Evolutionary conservation across 306 rosid species (phyloP).

Genomic region (Sicyos baderoa): DNA sequence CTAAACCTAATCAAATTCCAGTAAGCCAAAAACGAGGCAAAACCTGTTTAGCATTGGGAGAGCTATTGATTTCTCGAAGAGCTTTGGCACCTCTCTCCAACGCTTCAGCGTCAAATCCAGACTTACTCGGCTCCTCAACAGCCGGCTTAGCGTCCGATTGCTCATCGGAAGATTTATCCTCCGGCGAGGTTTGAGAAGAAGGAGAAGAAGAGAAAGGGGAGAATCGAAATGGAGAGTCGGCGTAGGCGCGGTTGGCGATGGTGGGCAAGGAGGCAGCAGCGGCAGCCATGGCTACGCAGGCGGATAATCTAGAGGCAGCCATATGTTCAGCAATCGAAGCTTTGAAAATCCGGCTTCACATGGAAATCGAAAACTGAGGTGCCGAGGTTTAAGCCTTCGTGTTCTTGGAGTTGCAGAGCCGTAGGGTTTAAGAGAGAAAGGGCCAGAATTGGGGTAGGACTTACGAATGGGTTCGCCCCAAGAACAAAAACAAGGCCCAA

Average conservation of each 20-base stretch:
- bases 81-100: constrained; percentile 90
- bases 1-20: not conserved
- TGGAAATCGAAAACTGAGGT: not conserved
- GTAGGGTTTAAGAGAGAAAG: constrained; percentile 16
- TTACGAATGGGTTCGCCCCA: not conserved
- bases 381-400: constrained; percentile 11
- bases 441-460: not conserved
- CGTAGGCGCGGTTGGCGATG: constrained; percentile 42
- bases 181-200: constrained; percentile 28
- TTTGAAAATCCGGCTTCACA: not conserved
- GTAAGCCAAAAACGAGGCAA: not conserved
- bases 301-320: constrained; percentile 57
- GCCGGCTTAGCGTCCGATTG: constrained; percentile 40
- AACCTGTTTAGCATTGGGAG: constrained; percentile 60
- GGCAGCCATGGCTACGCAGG: constrained; percentile 61
- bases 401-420: constrained; percentile 3
- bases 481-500: too few species aligned
- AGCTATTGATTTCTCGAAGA: constrained; percentile 67
- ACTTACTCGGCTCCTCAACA: constrained; percentile 54
- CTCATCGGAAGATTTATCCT: constrained; percentile 31
- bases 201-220: constrained; percentile 39
- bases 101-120: constrained; percentile 75
- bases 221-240: constrained; percentile 58
- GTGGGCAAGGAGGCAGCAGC: constrained; percentile 53
- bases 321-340: constrained; percentile 29